Percentiles rank a stretch among this genome's conserved stretches.
Evolutionary conservation across 306 rosid species (phyloP).

Genomic region (Dryas drummondii): DNA sequence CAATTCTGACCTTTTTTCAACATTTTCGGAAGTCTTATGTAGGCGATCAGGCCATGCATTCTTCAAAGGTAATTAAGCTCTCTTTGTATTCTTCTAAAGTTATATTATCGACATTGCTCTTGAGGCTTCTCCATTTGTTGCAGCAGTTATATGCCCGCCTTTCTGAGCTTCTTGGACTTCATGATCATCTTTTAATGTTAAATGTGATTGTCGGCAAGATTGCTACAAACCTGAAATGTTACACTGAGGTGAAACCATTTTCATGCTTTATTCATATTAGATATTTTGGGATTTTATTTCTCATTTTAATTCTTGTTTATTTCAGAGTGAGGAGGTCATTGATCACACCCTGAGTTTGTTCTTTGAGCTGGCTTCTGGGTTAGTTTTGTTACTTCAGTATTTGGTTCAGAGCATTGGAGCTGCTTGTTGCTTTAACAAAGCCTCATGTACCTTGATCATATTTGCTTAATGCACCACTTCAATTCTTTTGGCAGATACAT

Average conservation of each 20-base stretch:
- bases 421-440: slow-evolving; percentile 24
- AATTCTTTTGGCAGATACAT: slow-evolving; percentile 58
- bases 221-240: slow-evolving; percentile 79
- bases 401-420: slow-evolving; percentile 18
- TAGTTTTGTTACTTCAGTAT: slow-evolving; percentile 31
- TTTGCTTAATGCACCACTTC: background rate
- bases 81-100: slow-evolving; percentile 12
- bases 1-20: slow-evolving; percentile 94
- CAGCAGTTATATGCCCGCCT: slow-evolving; percentile 89
- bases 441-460: background rate
- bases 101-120: slow-evolving; percentile 19
- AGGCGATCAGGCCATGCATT: slow-evolving; percentile 99
- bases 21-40: slow-evolving; percentile 92
- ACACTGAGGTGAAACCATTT: slow-evolving; percentile 60
- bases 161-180: slow-evolving; percentile 86
- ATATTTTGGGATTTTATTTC: slow-evolving; percentile 9
- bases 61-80: slow-evolving; percentile 78
- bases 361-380: slow-evolving; percentile 99
- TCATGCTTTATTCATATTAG: slow-evolving; percentile 1
- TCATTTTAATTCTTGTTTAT: slow-evolving; percentile 24
- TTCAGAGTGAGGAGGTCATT: slow-evolving; percentile 96
- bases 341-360: slow-evolving; percentile 95
- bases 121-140: slow-evolving; percentile 38
- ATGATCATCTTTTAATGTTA: slow-evolving; percentile 73
- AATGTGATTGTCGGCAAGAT: slow-evolving; percentile 84